Percentiles rank a stretch among this genome's conserved stretches.
phyloP scores from a whole-genome alignment of 2,329 filamentous ascomycete species.

The Colletotrichum graminicola region DNA sequence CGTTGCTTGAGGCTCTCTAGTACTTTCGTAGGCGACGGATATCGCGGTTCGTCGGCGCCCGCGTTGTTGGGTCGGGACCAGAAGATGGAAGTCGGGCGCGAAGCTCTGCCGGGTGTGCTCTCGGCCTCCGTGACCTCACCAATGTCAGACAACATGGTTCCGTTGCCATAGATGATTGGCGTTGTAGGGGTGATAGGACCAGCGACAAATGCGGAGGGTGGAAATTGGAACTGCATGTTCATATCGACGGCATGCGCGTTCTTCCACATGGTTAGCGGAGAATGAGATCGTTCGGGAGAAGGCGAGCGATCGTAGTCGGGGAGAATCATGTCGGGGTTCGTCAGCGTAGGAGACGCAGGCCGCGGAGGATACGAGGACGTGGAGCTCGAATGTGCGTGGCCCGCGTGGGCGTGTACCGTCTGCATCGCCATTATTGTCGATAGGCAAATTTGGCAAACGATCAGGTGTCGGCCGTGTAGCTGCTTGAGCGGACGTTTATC shows the following conservation, averaged over 20 bases:
- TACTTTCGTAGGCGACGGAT: constrained; percentile 59
- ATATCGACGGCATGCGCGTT: constrained; percentile 55
- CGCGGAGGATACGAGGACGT: constrained; percentile 58
- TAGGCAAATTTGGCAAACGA: constrained; percentile 23
- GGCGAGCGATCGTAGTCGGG: constrained; percentile 75
- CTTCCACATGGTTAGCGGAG: constrained; percentile 66
- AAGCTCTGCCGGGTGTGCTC: constrained; percentile 59
- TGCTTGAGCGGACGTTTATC: constrained; percentile 12
- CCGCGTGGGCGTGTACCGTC: constrained; percentile 42
- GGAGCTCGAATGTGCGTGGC: constrained; percentile 44
- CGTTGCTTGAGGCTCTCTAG: constrained; percentile 60
- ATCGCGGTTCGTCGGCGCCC: constrained; percentile 47
- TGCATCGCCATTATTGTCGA: constrained; percentile 50
- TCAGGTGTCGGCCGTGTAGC: constrained; percentile 13
- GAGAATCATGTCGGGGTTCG: constrained; percentile 94
- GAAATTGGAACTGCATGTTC: constrained; percentile 55
- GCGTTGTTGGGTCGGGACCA: constrained; percentile 47
- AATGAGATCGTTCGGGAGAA: constrained; percentile 65
- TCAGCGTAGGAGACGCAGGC: constrained; percentile 85
- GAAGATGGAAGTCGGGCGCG: constrained; percentile 46
- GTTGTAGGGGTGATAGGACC: constrained; percentile 66
- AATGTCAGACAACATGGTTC: constrained; percentile 77
- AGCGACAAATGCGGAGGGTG: constrained; percentile 57
- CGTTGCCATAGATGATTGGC: constrained; percentile 77
- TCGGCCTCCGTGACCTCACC: constrained; percentile 68